phyloP scores from a whole-genome alignment of 805 yeast species.

The Candida khao-thaluensis region DNA sequence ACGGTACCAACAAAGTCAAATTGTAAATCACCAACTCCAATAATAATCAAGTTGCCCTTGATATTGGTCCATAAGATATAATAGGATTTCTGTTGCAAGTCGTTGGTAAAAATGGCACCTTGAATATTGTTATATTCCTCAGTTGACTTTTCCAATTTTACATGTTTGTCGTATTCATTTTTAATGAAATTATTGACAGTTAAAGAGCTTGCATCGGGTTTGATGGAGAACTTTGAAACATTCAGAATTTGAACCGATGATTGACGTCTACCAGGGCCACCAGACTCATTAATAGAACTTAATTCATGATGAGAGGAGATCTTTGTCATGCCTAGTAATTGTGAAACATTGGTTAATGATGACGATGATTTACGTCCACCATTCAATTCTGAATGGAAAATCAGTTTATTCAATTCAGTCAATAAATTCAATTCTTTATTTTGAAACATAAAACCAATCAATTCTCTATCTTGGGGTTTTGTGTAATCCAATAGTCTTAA shows the following conservation, averaged over 20 bases:
- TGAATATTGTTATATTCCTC: constrained; percentile 21
- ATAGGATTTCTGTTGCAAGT: constrained; percentile 35
- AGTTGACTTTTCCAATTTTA: not conserved
- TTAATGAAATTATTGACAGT: constrained; percentile 3
- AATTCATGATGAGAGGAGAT: constrained; percentile 23
- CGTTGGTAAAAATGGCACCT: constrained; percentile 42
- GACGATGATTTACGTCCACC: constrained; percentile 32
- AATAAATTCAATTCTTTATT: constrained; percentile 35
- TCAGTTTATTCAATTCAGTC: constrained; percentile 35
- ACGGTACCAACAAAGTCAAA: constrained; percentile 22
- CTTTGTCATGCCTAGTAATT: constrained; percentile 21
- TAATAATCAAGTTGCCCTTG: constrained; percentile 18
- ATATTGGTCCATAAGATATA: constrained; percentile 34
- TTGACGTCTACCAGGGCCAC: constrained; percentile 17
- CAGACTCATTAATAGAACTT: constrained; percentile 19
- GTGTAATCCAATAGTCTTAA: constrained; percentile 26
- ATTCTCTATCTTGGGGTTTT: constrained; percentile 25
- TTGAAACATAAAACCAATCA: constrained; percentile 32
- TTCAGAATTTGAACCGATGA: constrained; percentile 26
- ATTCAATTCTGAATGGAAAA: constrained; percentile 32
- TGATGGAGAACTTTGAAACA: constrained; percentile 32
- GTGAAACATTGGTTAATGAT: constrained; percentile 30
- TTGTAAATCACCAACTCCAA: constrained; percentile 38
- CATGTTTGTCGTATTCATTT: constrained; percentile 3
- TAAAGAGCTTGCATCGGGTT: constrained; percentile 21